phyloP scores from a whole-genome alignment of 805 yeast genomes.

The Suhomyces sp. region DNA sequence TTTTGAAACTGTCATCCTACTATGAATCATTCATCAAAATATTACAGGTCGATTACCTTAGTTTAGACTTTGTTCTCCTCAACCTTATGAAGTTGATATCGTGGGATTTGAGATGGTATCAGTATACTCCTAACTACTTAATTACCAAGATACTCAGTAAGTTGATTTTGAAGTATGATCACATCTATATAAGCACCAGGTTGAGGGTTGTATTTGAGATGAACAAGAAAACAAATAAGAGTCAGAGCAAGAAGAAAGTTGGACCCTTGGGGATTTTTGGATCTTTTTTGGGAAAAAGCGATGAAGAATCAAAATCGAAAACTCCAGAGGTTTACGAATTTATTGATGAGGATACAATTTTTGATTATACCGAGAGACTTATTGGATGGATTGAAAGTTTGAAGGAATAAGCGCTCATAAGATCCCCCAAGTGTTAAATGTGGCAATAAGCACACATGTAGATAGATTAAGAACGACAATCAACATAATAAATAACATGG shows the following conservation, averaged over 20 bases:
- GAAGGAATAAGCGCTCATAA: constrained; percentile 2
- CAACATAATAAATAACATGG: too few species aligned
- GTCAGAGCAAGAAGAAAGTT: constrained; percentile 11
- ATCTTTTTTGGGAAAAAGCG: constrained; percentile 5
- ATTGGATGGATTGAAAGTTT: constrained; percentile 30
- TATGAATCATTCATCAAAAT: constrained; percentile 22
- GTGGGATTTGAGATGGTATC: constrained; percentile 65
- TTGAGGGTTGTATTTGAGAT: constrained; percentile 38
- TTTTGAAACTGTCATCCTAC: constrained; percentile 22
- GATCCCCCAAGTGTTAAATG: too few species aligned
- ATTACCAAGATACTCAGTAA: constrained; percentile 43
- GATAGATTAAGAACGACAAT: too few species aligned
- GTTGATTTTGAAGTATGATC: constrained; percentile 41
- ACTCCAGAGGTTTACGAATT: constrained; percentile 21
- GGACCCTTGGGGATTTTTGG: constrained; percentile 7
- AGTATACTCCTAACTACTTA: constrained; percentile 50
- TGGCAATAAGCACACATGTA: too few species aligned
- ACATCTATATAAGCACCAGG: constrained; percentile 38
- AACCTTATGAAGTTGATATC: constrained; percentile 48
- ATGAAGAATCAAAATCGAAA: constrained; percentile 7
- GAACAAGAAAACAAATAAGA: constrained; percentile 18
- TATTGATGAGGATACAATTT: constrained; percentile 31
- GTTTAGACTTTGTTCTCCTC: constrained; percentile 34
- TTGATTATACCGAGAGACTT: constrained; percentile 29
- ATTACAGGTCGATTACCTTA: constrained; percentile 28